phyloP scores from a whole-genome alignment of 2,329 filamentous ascomycete species.

The Penicillium sp. region DNA sequence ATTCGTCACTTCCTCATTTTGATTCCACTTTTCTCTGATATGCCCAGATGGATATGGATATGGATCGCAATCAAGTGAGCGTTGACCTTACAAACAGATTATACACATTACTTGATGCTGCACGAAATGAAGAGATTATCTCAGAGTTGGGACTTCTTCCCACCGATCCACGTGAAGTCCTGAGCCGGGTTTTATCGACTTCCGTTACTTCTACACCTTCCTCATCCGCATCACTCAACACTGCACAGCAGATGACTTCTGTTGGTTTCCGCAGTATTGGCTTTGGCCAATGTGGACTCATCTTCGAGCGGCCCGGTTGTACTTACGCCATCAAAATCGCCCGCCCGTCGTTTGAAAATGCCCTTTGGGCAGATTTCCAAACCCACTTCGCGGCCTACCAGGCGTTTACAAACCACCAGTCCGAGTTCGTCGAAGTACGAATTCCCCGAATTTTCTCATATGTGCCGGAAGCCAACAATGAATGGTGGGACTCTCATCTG shows the following conservation, averaged over 20 bases:
- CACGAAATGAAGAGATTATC: background rate
- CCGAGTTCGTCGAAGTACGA: background rate
- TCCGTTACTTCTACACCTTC: background rate
- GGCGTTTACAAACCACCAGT: background rate
- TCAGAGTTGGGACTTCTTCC: background rate
- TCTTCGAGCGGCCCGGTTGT: constrained; percentile 9
- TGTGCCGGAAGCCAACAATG: constrained; percentile 1
- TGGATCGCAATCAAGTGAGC: no score
- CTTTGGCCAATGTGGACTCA: constrained; percentile 16
- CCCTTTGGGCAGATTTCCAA: constrained; percentile 12
- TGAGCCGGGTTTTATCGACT: background rate
- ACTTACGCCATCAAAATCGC: constrained; percentile 6
- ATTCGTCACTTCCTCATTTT: no score
- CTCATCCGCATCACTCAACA: background rate
- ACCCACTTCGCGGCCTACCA: constrained; percentile 3
- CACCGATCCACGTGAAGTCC: background rate
- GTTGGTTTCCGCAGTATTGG: constrained; percentile 7
- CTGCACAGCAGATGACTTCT: background rate
- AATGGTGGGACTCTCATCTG: constrained; percentile 5
- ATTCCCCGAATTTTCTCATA: constrained; percentile 13
- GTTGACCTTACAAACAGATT: no score
- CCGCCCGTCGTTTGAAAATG: constrained; percentile 9
- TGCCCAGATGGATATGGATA: no score
- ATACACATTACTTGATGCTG: background rate
- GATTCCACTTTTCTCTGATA: no score